phyloP scores from a whole-genome alignment of 2,329 filamentous ascomycete species.

The Emericellopsis atlantica region DNA sequence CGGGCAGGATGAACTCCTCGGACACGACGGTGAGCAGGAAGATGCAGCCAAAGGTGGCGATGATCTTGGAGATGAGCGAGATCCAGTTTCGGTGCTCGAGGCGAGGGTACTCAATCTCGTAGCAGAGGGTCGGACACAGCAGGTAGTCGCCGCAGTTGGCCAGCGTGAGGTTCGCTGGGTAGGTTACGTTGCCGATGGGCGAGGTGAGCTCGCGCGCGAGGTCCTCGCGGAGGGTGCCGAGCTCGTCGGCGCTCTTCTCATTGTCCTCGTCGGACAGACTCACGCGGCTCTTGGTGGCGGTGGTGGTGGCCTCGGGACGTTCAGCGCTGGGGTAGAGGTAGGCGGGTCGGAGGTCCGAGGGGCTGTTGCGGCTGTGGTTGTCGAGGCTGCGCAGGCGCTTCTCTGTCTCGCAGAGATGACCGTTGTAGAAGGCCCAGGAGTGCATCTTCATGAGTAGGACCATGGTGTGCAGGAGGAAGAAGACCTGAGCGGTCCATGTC shows the following conservation, averaged over 20 bases:
- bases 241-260: constrained; percentile 26
- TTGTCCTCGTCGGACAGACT: background rate
- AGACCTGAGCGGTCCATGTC: constrained; percentile 97
- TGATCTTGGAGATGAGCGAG: constrained; percentile 70
- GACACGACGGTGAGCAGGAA: constrained; percentile 84
- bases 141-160: constrained; percentile 78
- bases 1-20: constrained; percentile 91
- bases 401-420: constrained; percentile 80
- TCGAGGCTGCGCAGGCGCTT: constrained; percentile 72
- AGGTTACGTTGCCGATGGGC: constrained; percentile 78
- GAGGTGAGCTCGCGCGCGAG: constrained; percentile 86
- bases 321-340: constrained; percentile 60
- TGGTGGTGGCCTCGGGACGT: background rate
- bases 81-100: constrained; percentile 63
- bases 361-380: constrained; percentile 53
- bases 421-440: constrained; percentile 96
- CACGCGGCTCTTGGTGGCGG: background rate
- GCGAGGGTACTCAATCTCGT: constrained; percentile 92
- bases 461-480: constrained; percentile 81
- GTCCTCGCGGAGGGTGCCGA: constrained; percentile 67
- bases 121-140: constrained; percentile 89
- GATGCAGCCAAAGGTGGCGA: constrained; percentile 91
- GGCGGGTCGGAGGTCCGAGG: constrained; percentile 50
- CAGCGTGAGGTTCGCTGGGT: constrained; percentile 77
- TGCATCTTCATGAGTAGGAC: constrained; percentile 98